Conservation (phyloP, 495 filamentous ascomycete species). For the Bacidia rubella region DNA sequence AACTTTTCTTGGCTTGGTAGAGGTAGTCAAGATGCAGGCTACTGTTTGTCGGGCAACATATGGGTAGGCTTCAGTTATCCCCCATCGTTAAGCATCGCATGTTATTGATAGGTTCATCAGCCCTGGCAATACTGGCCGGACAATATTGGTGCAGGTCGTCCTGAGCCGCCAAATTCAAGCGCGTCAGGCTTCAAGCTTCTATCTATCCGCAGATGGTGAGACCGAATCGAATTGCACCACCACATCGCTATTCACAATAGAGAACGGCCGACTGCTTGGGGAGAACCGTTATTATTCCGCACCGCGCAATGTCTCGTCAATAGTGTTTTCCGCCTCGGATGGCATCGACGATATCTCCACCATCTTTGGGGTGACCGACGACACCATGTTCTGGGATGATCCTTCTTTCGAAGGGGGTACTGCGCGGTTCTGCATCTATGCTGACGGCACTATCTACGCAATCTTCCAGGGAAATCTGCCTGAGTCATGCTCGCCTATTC, state of each 20-base stretch:
- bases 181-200: neutral
- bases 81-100: no score
- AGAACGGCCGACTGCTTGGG: neutral
- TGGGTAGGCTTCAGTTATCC: neutral
- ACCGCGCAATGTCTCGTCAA: neutral
- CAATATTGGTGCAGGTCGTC: neutral
- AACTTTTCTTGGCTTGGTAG: neutral
- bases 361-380: constrained; percentile 6
- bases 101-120: no score
- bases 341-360: neutral
- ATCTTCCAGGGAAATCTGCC: constrained; percentile 8
- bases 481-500: neutral
- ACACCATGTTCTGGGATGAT: constrained; percentile 10
- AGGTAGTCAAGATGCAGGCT: neutral
- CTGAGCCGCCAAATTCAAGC: neutral
- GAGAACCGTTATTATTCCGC: constrained; percentile 1
- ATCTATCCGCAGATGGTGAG: constrained; percentile 5
- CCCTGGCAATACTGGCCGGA: neutral
- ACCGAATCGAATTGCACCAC: constrained; percentile 3
- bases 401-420: neutral
- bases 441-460: constrained; percentile 1
- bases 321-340: constrained; percentile 5
- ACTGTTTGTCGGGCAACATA: neutral
- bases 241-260: constrained; percentile 3
- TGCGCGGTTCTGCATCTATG: constrained; percentile 8